Evolutionary conservation across 495 filamentous ascomycete species (phyloP), one percentile per base, ranked within the genome.

Genomic region (Daldinia loculata): DNA sequence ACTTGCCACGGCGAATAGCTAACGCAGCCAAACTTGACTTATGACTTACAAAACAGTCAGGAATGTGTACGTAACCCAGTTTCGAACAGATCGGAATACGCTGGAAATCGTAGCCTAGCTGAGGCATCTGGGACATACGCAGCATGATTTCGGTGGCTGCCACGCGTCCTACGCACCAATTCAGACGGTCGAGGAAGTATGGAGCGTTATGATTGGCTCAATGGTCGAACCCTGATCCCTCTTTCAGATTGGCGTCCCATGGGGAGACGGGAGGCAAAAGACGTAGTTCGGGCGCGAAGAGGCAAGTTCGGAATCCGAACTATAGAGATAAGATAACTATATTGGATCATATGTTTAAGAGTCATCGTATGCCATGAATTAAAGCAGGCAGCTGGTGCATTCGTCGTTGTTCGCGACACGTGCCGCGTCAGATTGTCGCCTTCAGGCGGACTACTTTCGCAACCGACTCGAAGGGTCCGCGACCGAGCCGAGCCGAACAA

Each of bases 141-240:
- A 45, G 48, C 59, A 68, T 30, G 62, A 66, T 63, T 63, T 53
- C 48, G 30, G 60, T 24, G 56, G 19, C 60, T 67, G 71, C 66
- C 67, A 71, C 75, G 66, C 71, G 71, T 67, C 53, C 56, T 39
- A 66, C 36, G 43, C 53, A 66, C 58, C 56, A 65, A 53, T 57
- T 43, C 24, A 59, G 30, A 52, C 55, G 17, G 17, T 63, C 26
- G 52, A 51, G n/a, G 22, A 55, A 26, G 45, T 15, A 26, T 27
- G 8, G 50, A 24, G 30, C 15, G 17, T 48, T 32, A 36, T 69
- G 70, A 73, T 69, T 73, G 70, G 70, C 19, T 26, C 6, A 32
- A 34, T 12, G 17, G 60, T 52, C 34, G 55, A 64, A 53, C 17
- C 39, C 63, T 60, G 59, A 63, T 15, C n/a, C 51, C 45, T 17